These are phyloP conservation scores for Bisporella sp. DNA, from an alignment of 2,329 filamentous ascomycete species.

Conservation along the genomic window DNA sequence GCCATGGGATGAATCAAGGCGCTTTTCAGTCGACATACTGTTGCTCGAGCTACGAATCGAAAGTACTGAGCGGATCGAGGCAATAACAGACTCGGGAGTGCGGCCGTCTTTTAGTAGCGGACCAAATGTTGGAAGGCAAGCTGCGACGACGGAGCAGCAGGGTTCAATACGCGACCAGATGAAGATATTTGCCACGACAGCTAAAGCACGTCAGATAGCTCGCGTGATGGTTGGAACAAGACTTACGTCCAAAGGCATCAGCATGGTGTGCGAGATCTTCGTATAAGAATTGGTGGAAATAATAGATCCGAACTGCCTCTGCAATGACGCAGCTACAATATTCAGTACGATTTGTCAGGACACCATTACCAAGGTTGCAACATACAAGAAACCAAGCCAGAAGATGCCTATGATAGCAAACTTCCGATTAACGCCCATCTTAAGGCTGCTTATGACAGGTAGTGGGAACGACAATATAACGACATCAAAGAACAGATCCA, in stretches of 20 bases:
- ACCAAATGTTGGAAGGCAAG: not conserved
- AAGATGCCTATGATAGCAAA: not conserved
- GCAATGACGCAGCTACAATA: too few relatives aligned
- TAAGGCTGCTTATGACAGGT: not conserved
- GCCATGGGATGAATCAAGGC: not conserved
- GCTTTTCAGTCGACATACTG: not conserved
- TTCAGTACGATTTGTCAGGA: too few relatives aligned
- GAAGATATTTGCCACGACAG: not conserved
- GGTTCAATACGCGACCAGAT: not conserved
- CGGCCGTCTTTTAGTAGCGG: not conserved
- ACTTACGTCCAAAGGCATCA: not conserved
- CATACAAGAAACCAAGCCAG: not conserved
- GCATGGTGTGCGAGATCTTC: not conserved
- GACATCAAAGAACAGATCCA: not conserved
- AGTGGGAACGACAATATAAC: not conserved
- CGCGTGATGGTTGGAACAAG: not conserved
- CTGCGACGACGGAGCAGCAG: not conserved
- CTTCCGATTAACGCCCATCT: not conserved
- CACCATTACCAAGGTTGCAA: too few relatives aligned
- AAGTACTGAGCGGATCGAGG: not conserved
- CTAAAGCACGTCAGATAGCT: not conserved
- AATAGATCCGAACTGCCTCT: not conserved
- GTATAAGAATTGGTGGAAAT: not conserved
- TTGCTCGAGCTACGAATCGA: not conserved
- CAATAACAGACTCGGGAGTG: not conserved